Evolutionary conservation across 139 green algal species (phyloP), one percentile per base, ranked within the genome.

Genomic region (Picochlorum sp.): DNA sequence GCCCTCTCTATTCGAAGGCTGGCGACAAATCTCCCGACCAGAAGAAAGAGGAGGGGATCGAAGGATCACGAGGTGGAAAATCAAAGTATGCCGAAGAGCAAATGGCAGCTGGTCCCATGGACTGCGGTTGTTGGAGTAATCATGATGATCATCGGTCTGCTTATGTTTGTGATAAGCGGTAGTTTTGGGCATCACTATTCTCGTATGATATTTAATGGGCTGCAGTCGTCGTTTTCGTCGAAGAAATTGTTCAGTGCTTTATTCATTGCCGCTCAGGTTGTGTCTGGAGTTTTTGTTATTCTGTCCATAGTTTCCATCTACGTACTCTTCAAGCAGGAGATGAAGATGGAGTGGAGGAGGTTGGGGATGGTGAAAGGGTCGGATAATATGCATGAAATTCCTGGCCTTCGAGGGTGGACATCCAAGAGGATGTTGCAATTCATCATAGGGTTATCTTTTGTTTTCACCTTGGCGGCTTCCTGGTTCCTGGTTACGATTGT

Each of bases 281-380:
- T 54, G 7, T 20, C 47, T 54, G 47, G n/a, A 21, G 18, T 54
- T 54, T 20, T 26, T 54, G 47, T 54, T 54, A 20, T 54, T 20
- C 47, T 54, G 47, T 54, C 47, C 16, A 54, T 54, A 9, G 16
- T 54, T 4, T 20, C 8, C n/a, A 21, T 54, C 16, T 54, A 26
- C 11, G 47, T 54, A 0, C 4, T 54, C 5, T 54, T 54, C 11
- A 26, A 54, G 16, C 47, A 54, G 47, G 47, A 54, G n/a, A 54
- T 54, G 47, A 54, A 54, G n/a, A 54, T 54, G 47, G 47, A 54
- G 15, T 54, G 47, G 47, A 20, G 47, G n/a, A 10, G 47, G 47
- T 9, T 54, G 47, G 47, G 47, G 11, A 20, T 54, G n/a, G 47
- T 54, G 4, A 54, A 54, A 54, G n/a, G 34, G 8, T 41, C 47